Percentiles rank a stretch among this genome's conserved stretches.
These are phyloP conservation scores for Diaporthe caulivora DNA, from an alignment of 2,329 filamentous ascomycete genomes.

Conservation along the genomic window DNA sequence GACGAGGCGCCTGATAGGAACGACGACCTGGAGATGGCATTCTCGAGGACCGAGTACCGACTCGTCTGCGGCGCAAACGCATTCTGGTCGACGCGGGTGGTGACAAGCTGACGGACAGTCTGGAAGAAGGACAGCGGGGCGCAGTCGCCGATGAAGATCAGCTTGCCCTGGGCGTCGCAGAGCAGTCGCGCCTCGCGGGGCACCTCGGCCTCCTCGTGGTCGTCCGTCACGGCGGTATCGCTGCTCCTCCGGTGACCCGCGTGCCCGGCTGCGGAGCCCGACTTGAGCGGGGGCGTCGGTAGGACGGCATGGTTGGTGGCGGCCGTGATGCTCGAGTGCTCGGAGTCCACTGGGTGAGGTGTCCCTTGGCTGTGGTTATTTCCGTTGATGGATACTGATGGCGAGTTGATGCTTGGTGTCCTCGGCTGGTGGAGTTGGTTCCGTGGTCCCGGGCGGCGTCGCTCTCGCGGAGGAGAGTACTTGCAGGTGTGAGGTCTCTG, in stretches of 20 bases:
- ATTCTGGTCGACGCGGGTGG: slow-evolving; percentile 59
- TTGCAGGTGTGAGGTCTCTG: slow-evolving; percentile 58
- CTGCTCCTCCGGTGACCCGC: slow-evolving; percentile 42
- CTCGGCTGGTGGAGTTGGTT: slow-evolving; percentile 43
- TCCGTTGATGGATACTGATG: slow-evolving; percentile 26
- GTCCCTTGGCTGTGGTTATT: slow-evolving; percentile 23
- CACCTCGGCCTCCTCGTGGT: slow-evolving; percentile 64
- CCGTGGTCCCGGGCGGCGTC: slow-evolving; percentile 44
- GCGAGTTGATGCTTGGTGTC: slow-evolving; percentile 40
- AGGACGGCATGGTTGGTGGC: slow-evolving; percentile 5
- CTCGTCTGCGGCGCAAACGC: slow-evolving; percentile 65
- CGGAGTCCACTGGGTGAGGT: slow-evolving; percentile 14
- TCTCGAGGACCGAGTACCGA: slow-evolving; percentile 63
- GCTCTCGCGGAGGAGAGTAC: slow-evolving; percentile 60
- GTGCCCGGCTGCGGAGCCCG: slow-evolving; percentile 5
- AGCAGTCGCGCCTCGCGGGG: slow-evolving; percentile 65
- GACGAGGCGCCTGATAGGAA: slow-evolving; percentile 50
- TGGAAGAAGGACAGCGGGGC: slow-evolving; percentile 69
- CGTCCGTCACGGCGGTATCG: slow-evolving; percentile 46
- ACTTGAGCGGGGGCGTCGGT: slow-evolving; percentile 4
- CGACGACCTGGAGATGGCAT: slow-evolving; percentile 52
- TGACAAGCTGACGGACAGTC: slow-evolving; percentile 65
- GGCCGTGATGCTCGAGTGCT: slow-evolving; percentile 31
- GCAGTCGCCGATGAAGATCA: slow-evolving; percentile 69
- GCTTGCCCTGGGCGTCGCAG: slow-evolving; percentile 64